These are phyloP conservation scores for Trypanosoma boissoni DNA, from an alignment of 208 protist genomes.

Conservation along the genomic window DNA sequence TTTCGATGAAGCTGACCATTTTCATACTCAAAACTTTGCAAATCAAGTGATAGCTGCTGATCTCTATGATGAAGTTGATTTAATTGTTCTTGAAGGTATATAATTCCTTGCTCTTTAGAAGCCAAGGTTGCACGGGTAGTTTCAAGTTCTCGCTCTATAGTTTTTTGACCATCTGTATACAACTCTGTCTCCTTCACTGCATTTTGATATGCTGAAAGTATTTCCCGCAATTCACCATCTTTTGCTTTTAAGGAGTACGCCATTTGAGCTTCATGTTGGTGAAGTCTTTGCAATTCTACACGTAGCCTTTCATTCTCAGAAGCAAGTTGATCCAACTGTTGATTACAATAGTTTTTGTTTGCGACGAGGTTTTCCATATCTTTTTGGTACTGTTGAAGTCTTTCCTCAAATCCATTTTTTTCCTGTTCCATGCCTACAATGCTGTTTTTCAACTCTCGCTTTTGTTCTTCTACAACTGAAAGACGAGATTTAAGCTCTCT, in stretches of 20 bases:
- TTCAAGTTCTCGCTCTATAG: conserved; percentile 73
- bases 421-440: conserved; percentile 44
- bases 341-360: conserved; percentile 71
- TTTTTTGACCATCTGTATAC: conserved; percentile 42
- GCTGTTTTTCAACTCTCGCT: conserved; percentile 34
- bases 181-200: conserved; percentile 59
- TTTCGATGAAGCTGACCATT: conserved; percentile 71
- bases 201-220: conserved; percentile 73
- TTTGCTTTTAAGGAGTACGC: conserved; percentile 67
- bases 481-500: conserved; percentile 46
- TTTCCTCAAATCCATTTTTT: conserved; percentile 42
- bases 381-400: conserved; percentile 63
- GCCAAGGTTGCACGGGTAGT: conserved; percentile 54
- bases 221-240: conserved; percentile 69
- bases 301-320: conserved; percentile 71
- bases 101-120: conserved; percentile 68
- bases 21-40: conserved; percentile 80
- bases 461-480: conserved; percentile 39
- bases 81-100: conserved; percentile 76
- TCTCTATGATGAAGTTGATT: conserved; percentile 63
- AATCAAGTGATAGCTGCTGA: conserved; percentile 75
- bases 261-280: conserved; percentile 49
- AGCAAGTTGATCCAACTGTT: conserved; percentile 58
- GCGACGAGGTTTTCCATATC: conserved; percentile 71
- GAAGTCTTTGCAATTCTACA: conserved; percentile 48